Evolutionary conservation across 2,329 filamentous ascomycete species (phyloP).

Genomic region (Trichophyton benhamiae): DNA sequence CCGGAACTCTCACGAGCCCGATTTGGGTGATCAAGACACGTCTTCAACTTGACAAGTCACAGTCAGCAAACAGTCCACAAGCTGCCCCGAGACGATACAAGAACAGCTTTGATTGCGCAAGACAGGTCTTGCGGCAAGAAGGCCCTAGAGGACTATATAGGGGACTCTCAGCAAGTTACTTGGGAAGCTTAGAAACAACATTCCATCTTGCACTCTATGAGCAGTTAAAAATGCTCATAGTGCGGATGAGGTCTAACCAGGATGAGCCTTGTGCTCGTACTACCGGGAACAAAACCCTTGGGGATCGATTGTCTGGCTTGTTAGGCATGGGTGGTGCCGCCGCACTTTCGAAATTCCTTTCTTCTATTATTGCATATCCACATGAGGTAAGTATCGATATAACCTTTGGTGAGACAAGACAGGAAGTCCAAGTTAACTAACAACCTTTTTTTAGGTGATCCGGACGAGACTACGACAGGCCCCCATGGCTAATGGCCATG

Average conservation of each 20-base stretch:
- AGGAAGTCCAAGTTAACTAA: not conserved
- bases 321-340: conserved; percentile 48
- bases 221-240: conserved; percentile 66
- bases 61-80: conserved; percentile 40
- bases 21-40: conserved; percentile 96
- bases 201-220: conserved; percentile 92
- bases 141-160: conserved; percentile 74
- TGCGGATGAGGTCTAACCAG: conserved; percentile 48
- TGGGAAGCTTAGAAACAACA: conserved; percentile 80
- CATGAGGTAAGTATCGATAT: conserved; percentile 54
- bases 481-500: conserved; percentile 60
- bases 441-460: conserved; percentile 29
- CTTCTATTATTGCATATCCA: conserved; percentile 75
- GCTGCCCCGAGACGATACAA: conserved; percentile 54
- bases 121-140: conserved; percentile 67
- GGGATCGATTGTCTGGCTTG: not conserved
- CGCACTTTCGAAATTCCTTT: conserved; percentile 63
- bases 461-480: conserved; percentile 78
- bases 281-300: not conserved
- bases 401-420: not conserved
- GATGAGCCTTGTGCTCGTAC: conserved; percentile 34
- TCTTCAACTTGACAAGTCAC: conserved; percentile 80
- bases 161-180: conserved; percentile 79
- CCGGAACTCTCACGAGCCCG: conserved; percentile 83
- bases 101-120: conserved; percentile 77